A percentile compares a stretch with the other conserved stretches of the same genome.
phyloP scores from a whole-genome alignment of 2,329 filamentous ascomycete species.

The Xylaria sp. region DNA sequence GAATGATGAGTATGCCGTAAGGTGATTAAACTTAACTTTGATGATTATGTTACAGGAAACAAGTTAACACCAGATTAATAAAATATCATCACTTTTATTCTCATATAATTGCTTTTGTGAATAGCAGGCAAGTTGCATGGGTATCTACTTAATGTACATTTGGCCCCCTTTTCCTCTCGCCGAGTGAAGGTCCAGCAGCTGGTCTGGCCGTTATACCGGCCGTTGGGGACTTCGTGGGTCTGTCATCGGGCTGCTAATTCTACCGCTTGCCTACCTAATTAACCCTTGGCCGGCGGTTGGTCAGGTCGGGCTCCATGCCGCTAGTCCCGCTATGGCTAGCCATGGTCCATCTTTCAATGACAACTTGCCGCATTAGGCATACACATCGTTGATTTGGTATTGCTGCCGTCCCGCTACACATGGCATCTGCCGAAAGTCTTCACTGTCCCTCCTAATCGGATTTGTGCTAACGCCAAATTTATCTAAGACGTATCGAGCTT shows the following conservation, averaged over 20 bases:
- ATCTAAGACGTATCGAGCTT: background rate
- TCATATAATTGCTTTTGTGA: background rate
- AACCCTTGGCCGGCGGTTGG: background rate
- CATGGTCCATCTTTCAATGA: background rate
- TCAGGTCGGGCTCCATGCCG: background rate
- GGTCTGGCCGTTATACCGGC: background rate
- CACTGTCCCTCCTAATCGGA: background rate
- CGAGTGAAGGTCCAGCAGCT: background rate
- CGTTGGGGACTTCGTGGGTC: background rate
- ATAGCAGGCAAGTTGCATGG: background rate
- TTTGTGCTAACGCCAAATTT: background rate
- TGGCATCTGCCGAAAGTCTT: background rate
- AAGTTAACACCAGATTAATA: background rate
- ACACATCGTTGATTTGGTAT: background rate
- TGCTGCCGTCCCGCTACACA: background rate
- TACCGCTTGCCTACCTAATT: too few relatives aligned
- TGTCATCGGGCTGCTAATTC: background rate
- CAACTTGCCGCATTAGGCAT: background rate
- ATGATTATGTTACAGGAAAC: background rate
- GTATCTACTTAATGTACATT: background rate
- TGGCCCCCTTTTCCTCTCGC: background rate
- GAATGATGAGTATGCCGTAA: too few relatives aligned
- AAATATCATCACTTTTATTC: background rate
- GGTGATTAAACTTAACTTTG: background rate
- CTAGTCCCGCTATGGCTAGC: background rate